phyloP scores from a whole-genome alignment of 1,284 basidiomycete genomes.

The Schizophyllum amplum region DNA sequence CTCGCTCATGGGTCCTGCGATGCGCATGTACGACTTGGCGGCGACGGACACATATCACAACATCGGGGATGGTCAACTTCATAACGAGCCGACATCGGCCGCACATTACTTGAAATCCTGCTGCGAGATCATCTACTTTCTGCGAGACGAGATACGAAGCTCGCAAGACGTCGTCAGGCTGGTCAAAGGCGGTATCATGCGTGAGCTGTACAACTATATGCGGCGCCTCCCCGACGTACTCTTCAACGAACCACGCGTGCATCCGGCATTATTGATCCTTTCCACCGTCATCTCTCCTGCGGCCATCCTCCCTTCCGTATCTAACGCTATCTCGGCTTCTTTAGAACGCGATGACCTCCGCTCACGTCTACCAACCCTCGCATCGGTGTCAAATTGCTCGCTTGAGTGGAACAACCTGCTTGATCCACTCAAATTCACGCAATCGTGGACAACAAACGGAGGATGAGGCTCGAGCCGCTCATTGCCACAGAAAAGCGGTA shows the following conservation, averaged over 20 bases:
- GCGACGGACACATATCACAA: background rate
- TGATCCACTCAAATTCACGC: too few species aligned
- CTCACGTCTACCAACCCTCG: too few species aligned
- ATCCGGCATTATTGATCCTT: background rate
- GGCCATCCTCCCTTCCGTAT: background rate
- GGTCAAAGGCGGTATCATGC: background rate
- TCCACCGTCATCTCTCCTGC: background rate
- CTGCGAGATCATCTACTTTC: background rate
- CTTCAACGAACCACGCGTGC: background rate
- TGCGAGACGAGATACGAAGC: background rate
- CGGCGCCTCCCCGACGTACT: background rate
- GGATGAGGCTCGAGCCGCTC: too few species aligned
- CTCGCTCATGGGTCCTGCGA: background rate
- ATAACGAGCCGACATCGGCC: background rate
- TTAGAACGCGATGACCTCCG: too few species aligned
- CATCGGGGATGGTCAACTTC: background rate
- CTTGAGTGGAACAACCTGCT: too few species aligned
- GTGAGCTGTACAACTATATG: background rate
- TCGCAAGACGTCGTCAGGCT: background rate
- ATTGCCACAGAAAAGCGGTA: too few species aligned
- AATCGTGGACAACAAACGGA: too few species aligned
- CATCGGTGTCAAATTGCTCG: too few species aligned
- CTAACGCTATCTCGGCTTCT: too few species aligned
- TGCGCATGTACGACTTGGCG: background rate
- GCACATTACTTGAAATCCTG: background rate